Base-by-base conservation (phyloP, 495 filamentous ascomycete species). In the Hypoxylon perforatum region DNA sequence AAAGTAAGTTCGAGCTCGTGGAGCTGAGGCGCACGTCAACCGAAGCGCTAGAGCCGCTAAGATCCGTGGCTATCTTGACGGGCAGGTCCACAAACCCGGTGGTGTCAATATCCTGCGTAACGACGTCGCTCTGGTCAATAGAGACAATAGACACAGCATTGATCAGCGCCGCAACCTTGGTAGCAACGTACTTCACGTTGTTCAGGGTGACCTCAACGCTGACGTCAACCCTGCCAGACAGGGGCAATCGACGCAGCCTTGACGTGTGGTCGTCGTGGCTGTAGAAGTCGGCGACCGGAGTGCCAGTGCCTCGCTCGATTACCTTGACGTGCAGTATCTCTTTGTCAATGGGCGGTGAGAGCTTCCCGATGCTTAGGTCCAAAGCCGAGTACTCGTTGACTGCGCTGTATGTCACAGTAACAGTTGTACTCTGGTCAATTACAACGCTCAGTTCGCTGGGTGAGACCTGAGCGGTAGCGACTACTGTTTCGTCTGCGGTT, bases 301-400 rank as follows among this genome's bases (percentile, higher is more conserved):
- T 36, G 1, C 10, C 25, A 25, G 23, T 57, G 15, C 0, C 17
- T 5, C 10, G 9, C 2, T 61, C 57, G 33, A 51, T 17, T 9
- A 61, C 46, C 21, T 42, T 30, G 9, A 51, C 17, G 15, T 61
- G 57, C 6, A 61, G 15, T 12, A 28, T 21, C 18, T 61, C 45
- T 4, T 35, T 30, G n/a, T 51, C 46, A 19, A 61, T 42, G 1
- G 57, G 46, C 12, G 46, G 15, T 6, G 42, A 38, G 23, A 61
- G 46, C 12, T 49, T 14, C 1, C 17, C 57, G 45, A 61, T 61
- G 45, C 9, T 36, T 22, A 61, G 30, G 17, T 61, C 57, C 11
- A 61, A 14, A 5, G 57, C 30, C n/a, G n/a, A 44, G 18, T 39
- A 61, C n/a, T 52, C 14, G 19, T 52, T 14, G 17, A 51, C 46